Conservation (phyloP, 352 stramenopile species). For the Blastocystis sp. region DNA sequence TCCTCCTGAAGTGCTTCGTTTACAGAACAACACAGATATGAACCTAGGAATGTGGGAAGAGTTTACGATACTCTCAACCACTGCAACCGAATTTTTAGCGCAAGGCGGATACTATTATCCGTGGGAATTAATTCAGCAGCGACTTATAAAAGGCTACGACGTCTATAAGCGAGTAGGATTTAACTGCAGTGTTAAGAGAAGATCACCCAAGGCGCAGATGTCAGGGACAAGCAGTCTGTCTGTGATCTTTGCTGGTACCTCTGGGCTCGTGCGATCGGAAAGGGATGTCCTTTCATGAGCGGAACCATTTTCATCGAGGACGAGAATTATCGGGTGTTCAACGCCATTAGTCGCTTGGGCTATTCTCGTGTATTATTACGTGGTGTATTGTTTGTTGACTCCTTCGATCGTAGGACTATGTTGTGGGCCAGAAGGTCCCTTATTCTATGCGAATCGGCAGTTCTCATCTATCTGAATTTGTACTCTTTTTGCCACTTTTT, state of each 20-base stretch:
- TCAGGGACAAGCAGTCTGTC: conserved; percentile 15
- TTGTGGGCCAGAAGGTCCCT: conserved; percentile 8
- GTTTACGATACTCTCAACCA: not conserved
- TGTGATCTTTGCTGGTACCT: conserved; percentile 55
- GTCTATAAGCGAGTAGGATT: not conserved
- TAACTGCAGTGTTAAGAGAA: not conserved
- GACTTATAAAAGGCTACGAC: conserved; percentile 8
- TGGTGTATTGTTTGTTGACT: not conserved
- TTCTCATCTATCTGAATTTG: conserved; percentile 10
- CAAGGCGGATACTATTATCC: conserved; percentile 21
- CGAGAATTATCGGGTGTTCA: not conserved
- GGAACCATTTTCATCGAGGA: conserved; percentile 49
- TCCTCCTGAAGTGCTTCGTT: not conserved
- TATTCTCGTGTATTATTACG: conserved; percentile 39
- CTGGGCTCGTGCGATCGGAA: conserved; percentile 5
- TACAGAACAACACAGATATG: not conserved
- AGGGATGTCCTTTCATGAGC: conserved; percentile 37
- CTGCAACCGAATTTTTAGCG: conserved; percentile 25
- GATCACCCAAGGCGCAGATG: not conserved
- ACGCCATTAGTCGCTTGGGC: conserved; percentile 15
- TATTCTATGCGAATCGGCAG: conserved; percentile 58
- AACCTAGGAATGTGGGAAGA: not conserved
- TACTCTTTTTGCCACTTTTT: not conserved
- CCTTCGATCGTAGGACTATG: not conserved
- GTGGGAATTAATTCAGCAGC: conserved; percentile 34